Conservation (phyloP, 345 rosid species). For the Hypericum perforatum region DNA sequence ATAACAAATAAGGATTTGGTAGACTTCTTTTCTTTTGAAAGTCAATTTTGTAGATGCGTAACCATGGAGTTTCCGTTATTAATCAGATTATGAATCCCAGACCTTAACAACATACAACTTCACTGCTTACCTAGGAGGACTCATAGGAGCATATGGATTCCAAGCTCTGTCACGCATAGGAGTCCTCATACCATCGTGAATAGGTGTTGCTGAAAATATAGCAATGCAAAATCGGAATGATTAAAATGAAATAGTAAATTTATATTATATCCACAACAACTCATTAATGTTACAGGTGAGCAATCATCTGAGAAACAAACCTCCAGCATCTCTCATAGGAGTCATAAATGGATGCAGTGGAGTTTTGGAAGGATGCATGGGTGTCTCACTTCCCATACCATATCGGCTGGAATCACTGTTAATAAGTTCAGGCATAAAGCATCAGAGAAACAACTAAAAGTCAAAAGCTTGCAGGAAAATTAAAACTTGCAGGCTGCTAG, state of each 20-base stretch:
- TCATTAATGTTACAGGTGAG: too few relatives aligned
- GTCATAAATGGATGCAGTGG: conserved; percentile 91
- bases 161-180: conserved; percentile 97
- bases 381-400: conserved; percentile 94
- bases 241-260: too few relatives aligned
- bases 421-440: conserved; percentile 9
- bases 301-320: conserved; percentile 21
- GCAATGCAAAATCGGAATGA: too few relatives aligned
- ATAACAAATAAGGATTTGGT: too few relatives aligned
- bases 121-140: conserved; percentile 73
- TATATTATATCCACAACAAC: too few relatives aligned
- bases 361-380: conserved; percentile 96
- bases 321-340: conserved; percentile 88
- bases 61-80: background rate
- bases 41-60: too few relatives aligned
- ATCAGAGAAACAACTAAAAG: background rate
- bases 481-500: background rate
- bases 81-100: background rate
- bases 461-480: background rate
- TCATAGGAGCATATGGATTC: conserved; percentile 94
- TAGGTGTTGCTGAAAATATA: conserved; percentile 64
- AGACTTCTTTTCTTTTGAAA: too few relatives aligned
- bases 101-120: background rate
- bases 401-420: conserved; percentile 66
- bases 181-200: conserved; percentile 97